Conservation (phyloP, 2,329 filamentous ascomycete species). For the Pleomassaria siparia region DNA sequence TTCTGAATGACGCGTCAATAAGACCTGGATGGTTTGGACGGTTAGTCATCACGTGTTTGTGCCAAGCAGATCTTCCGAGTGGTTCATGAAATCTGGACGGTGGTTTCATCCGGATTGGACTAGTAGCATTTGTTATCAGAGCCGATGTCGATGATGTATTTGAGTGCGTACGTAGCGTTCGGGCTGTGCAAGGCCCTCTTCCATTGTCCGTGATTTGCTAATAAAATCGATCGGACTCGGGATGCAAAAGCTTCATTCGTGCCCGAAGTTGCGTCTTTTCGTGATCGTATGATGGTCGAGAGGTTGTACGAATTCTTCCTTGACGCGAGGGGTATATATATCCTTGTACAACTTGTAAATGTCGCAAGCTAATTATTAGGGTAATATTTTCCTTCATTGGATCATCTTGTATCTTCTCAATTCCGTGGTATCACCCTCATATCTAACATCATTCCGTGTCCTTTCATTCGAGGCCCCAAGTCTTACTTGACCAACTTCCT, state of each 20-base stretch:
- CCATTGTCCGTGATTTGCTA: neutral
- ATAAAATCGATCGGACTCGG: neutral
- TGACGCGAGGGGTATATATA: neutral
- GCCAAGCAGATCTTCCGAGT: neutral
- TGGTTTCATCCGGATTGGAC: neutral
- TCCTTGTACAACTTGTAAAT: neutral
- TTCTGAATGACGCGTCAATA: slow-evolving; percentile 2
- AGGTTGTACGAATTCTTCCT: neutral
- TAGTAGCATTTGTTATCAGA: neutral
- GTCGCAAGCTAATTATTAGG: too few species aligned
- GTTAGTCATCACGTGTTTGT: neutral
- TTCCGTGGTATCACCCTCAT: neutral
- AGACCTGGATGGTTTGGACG: neutral
- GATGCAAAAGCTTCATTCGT: neutral
- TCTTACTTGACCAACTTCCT: slow-evolving; percentile 37
- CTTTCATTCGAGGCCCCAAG: neutral
- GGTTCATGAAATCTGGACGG: neutral
- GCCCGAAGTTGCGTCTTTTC: neutral
- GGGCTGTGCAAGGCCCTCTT: neutral
- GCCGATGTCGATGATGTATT: neutral
- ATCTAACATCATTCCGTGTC: neutral
- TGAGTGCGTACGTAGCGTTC: neutral
- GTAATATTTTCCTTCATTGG: too few species aligned
- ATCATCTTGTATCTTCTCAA: too few species aligned
- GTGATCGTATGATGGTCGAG: neutral